Base-by-base conservation (phyloP, 495 filamentous ascomycete genomes). In the Astrothelium macrocarpum region DNA sequence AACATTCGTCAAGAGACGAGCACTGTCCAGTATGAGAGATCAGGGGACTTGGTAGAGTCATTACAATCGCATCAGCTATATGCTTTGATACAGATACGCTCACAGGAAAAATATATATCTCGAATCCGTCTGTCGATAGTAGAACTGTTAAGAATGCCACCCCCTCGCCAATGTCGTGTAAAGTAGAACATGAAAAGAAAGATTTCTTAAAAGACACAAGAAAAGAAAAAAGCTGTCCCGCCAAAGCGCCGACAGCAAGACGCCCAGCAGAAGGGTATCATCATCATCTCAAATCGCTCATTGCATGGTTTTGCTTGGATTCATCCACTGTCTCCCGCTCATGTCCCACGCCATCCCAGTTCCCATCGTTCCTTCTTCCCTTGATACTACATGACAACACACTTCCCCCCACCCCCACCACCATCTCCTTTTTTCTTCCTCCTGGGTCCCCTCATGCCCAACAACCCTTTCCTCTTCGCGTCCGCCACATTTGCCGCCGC, bases 131-230 rank as follows among this genome's bases (percentile, higher is more conserved):
- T n/a, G n/a, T n/a, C n/a, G n/a, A n/a, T n/a, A n/a, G n/a, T n/a
- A n/a, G n/a, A n/a, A n/a, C n/a, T n/a, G n/a, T n/a, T n/a, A n/a
- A n/a, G n/a, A n/a, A n/a, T n/a, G n/a, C n/a, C n/a, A n/a, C n/a
- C n/a, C n/a, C n/a, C n/a, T n/a, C n/a, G n/a, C n/a, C n/a, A n/a
- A n/a, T n/a, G n/a, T n/a, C n/a, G n/a, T n/a, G n/a, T n/a, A n/a
- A n/a, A n/a, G n/a, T n/a, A n/a, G n/a, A n/a, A n/a, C n/a, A n/a
- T n/a, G n/a, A n/a, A n/a, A n/a, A n/a, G n/a, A n/a, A n/a, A n/a
- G n/a, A n/a, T n/a, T n/a, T n/a, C n/a, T n/a, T n/a, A n/a, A 61
- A n/a, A 64, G 14, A 34, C 29, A 53, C 49, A 31, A 64, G 59
- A 63, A 61, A 31, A 59, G 16, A 59, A 46, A 64, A 62, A 34